Percentiles rank a stretch among this genome's conserved stretches.
These are phyloP conservation scores for Aspergillus tamarii DNA, from an alignment of 2,329 filamentous ascomycete genomes.

Conservation along the genomic window DNA sequence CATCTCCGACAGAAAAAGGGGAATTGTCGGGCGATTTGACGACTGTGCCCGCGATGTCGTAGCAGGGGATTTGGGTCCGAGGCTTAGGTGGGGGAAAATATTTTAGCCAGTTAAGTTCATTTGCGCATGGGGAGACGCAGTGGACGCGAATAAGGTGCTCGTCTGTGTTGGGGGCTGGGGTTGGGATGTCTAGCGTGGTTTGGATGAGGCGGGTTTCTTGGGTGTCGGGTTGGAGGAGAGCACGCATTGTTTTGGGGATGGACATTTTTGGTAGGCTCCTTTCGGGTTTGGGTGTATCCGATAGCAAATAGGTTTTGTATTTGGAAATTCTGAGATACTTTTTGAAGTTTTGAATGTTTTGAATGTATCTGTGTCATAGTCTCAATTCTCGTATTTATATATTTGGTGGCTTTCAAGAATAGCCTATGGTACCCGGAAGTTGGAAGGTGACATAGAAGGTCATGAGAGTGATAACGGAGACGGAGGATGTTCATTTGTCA, in stretches of 20 bases:
- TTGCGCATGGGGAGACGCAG: conserved; percentile 43
- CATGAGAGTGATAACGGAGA: background rate
- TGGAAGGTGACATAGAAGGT: background rate
- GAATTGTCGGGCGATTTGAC: conserved; percentile 37
- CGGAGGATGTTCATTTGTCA: background rate
- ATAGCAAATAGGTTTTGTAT: background rate
- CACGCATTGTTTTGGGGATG: conserved; percentile 4
- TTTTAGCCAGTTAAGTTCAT: conserved; percentile 50
- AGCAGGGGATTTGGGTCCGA: conserved; percentile 42
- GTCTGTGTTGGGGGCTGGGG: conserved; percentile 24
- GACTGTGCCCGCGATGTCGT: conserved; percentile 48
- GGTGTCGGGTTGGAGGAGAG: conserved; percentile 5
- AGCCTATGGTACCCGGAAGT: background rate
- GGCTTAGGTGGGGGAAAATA: conserved; percentile 28
- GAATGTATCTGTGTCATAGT: background rate
- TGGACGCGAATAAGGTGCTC: conserved; percentile 48
- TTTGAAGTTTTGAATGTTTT: background rate
- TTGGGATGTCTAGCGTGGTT: conserved; percentile 17
- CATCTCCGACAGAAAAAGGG: conserved; percentile 43
- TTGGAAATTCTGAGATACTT: background rate
- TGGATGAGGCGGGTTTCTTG: conserved; percentile 9
- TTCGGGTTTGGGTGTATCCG: background rate
- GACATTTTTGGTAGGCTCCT: background rate
- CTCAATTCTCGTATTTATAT: background rate
- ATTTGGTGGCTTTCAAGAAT: background rate